Evolutionary conservation across 208 protist genomes (phyloP), one percentile per base, ranked within the genome.

Genomic region (Trypanosoma theileri): DNA sequence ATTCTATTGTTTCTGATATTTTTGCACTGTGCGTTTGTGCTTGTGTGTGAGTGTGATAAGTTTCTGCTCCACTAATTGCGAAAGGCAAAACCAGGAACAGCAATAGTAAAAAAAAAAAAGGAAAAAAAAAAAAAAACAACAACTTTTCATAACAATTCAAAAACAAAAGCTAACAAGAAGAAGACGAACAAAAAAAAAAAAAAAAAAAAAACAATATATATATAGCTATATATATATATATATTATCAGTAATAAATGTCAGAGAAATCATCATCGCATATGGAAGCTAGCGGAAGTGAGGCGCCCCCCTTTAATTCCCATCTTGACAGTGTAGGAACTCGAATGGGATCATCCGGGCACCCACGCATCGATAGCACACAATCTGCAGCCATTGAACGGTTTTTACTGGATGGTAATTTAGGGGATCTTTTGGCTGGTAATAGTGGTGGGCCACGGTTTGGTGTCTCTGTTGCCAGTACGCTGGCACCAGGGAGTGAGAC

Each of bases 371-470:
- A 67, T 46, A 54, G 13, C 21, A 31, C 64, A 1, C 56, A 63
- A 14, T 51, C 65, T 54, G 61, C 59, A 1, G 51, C 65, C 4
- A 66, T 77, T 59, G 72, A 77, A 51, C 50, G 62, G 7, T 77
- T 77, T 61, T 65, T 77, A 22, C 59, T 72, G 19, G 59, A 42
- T 41, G 48, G 44, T 58, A 19, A 57, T 35, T 14, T 58, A 22
- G 16, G 24, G 42, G 52, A 45, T 46, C 7, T 61, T 4, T 28
- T 56, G 6, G n/a, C 35, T 19, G 44, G 54, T 53, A 52, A 42
- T 21, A 42, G 26, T 26, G 31, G 46, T 42, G 50, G 42, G 16
- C 45, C 56, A 11, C 42, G 46, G 17, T 48, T 75, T 12, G 70
- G 54, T 2, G 45, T 24, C 24, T 75, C 70, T n/a, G 45, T 48